These are phyloP conservation scores for Gymnopilus dilepis DNA, from an alignment of 768 basidiomycete genomes.

Conservation along the genomic window DNA sequence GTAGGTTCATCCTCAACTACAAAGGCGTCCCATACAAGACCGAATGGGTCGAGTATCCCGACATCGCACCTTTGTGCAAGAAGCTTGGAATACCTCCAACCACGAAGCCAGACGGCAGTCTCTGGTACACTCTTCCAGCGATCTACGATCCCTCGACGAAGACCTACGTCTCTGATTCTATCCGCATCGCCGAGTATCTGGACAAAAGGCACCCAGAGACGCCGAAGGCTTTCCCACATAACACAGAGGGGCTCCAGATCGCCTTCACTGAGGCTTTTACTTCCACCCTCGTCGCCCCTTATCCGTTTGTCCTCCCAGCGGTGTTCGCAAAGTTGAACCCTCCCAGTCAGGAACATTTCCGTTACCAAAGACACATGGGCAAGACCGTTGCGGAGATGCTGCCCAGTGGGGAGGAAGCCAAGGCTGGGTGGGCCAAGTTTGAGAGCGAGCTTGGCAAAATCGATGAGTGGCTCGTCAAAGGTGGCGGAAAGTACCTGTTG, in stretches of 20 bases:
- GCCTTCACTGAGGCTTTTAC: conserved; percentile 16
- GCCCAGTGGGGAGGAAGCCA: conserved; percentile 32
- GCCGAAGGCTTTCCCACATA: conserved; percentile 39
- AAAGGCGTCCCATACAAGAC: conserved; percentile 34
- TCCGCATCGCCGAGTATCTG: conserved; percentile 52
- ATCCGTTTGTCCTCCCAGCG: conserved; percentile 11
- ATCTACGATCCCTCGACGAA: conserved; percentile 52
- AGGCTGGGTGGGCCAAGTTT: conserved; percentile 39
- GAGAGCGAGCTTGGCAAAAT: conserved; percentile 33
- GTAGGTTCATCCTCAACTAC: conserved; percentile 33
- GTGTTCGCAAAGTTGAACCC: conserved; percentile 14
- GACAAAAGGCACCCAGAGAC: conserved; percentile 53
- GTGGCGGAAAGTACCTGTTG: conserved; percentile 34
- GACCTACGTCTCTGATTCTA: conserved; percentile 44
- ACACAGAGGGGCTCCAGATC: conserved; percentile 23
- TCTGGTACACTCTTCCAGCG: conserved; percentile 49
- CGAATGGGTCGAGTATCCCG: conserved; percentile 52
- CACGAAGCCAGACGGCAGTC: conserved; percentile 31
- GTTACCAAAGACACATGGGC: conserved; percentile 39
- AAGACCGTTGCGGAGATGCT: conserved; percentile 37
- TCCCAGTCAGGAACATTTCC: conserved; percentile 32
- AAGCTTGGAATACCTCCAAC: conserved; percentile 43
- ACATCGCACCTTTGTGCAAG: conserved; percentile 41
- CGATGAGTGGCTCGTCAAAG: conserved; percentile 31
- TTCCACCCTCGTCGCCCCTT: neutral